Conservation (phyloP, 306 rosid species). For the Prunus salicina region DNA sequence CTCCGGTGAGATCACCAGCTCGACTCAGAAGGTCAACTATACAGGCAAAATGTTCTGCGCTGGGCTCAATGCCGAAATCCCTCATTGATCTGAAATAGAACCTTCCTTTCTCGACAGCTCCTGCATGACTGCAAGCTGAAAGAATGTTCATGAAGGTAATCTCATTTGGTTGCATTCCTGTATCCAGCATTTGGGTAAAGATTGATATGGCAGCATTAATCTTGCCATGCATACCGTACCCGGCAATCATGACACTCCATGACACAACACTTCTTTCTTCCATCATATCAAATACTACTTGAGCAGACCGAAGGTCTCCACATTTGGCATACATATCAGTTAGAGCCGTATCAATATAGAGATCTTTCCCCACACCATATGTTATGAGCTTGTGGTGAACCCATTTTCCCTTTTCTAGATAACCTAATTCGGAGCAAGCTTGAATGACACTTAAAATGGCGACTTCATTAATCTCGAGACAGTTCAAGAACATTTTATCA, state of each 20-base stretch:
- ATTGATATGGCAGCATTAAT: conserved; percentile 49
- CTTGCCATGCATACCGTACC: conserved; percentile 78
- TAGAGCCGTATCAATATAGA: conserved; percentile 62
- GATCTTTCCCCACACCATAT: conserved; percentile 45
- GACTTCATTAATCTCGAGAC: conserved; percentile 58
- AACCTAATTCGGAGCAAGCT: conserved; percentile 84
- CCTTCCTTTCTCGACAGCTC: conserved; percentile 72
- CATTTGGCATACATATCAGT: conserved; percentile 87
- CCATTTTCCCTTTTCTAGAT: conserved; percentile 84
- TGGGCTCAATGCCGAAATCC: conserved; percentile 56
- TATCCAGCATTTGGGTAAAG: conserved; percentile 56
- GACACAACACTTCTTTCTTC: conserved; percentile 70
- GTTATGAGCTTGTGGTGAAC: conserved; percentile 74
- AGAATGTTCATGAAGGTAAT: conserved; percentile 84
- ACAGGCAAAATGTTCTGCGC: conserved; percentile 66
- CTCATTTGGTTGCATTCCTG: conserved; percentile 63
- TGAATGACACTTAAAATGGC: conserved; percentile 76
- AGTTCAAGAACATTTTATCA: conserved; percentile 55
- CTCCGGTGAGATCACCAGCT: conserved; percentile 69
- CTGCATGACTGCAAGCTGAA: conserved; percentile 85
- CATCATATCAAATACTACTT: conserved; percentile 54
- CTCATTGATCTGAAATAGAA: conserved; percentile 54
- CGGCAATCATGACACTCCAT: conserved; percentile 87
- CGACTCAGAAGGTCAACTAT: conserved; percentile 85
- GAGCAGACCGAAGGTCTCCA: conserved; percentile 69